Percentiles rank a stretch among this genome's conserved stretches.
These are phyloP conservation scores for Fusarium dimerum DNA, from an alignment of 2,329 filamentous ascomycete genomes.

Conservation along the genomic window DNA sequence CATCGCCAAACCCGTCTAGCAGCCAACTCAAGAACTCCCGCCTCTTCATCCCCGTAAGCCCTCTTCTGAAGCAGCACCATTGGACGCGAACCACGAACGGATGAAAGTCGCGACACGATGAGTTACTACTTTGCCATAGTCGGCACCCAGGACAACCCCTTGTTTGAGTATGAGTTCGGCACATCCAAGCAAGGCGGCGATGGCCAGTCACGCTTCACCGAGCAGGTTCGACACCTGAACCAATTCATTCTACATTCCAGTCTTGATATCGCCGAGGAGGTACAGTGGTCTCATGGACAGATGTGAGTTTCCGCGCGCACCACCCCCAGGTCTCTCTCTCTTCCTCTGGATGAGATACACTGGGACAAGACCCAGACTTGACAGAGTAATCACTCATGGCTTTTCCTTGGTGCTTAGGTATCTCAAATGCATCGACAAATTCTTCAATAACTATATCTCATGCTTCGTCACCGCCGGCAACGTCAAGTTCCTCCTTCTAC, in stretches of 20 bases:
- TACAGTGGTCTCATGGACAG: constrained; percentile 86
- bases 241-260: constrained; percentile 96
- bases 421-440: constrained; percentile 94
- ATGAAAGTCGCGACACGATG: constrained; percentile 58
- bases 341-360: not conserved
- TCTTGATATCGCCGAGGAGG: constrained; percentile 92
- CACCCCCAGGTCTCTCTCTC: too few species aligned
- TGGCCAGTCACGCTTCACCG: constrained; percentile 83
- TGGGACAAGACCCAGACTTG: not conserved
- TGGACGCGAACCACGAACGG: constrained; percentile 2
- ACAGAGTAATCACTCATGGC: constrained; percentile 2
- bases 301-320: constrained; percentile 57
- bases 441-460: constrained; percentile 93
- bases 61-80: not conserved
- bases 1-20: not conserved
- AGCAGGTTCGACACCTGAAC: constrained; percentile 90
- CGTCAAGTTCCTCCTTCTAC: constrained; percentile 90
- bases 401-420: constrained; percentile 60
- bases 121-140: constrained; percentile 99
- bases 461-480: constrained; percentile 93
- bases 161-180: constrained; percentile 97
- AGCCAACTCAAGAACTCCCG: not conserved
- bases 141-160: constrained; percentile 90
- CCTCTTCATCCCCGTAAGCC: constrained; percentile 2
- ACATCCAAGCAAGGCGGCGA: constrained; percentile 96